Conservation (phyloP, 805 yeast species). For the Metschnikowia borealis region DNA sequence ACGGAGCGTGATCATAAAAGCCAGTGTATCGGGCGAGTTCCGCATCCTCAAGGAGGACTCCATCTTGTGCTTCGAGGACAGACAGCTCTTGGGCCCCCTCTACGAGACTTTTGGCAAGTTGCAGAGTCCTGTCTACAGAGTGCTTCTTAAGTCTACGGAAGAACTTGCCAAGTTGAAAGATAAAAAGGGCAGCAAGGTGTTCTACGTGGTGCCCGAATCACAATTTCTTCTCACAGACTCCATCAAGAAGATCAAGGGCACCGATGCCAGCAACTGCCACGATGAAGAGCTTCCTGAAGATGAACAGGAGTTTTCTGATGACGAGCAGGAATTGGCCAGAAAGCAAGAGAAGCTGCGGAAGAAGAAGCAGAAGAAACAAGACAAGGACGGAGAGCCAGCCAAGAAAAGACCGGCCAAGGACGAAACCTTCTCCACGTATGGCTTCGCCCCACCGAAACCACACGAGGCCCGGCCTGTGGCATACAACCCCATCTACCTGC, state of each 20-base stretch:
- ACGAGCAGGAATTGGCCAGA: slow-evolving; percentile 75
- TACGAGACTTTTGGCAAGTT: slow-evolving; percentile 90
- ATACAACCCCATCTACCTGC: slow-evolving; percentile 2
- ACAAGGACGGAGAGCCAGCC: slow-evolving; percentile 6
- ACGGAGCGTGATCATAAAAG: slow-evolving; percentile 65
- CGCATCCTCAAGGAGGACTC: slow-evolving; percentile 78
- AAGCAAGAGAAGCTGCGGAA: slow-evolving; percentile 59
- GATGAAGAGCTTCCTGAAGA: slow-evolving; percentile 93
- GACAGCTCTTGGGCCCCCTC: slow-evolving; percentile 67
- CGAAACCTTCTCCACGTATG: slow-evolving; percentile 18
- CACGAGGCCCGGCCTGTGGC: neutral
- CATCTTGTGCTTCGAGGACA: slow-evolving; percentile 70
- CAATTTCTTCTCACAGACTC: slow-evolving; percentile 73
- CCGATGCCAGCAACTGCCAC: slow-evolving; percentile 91
- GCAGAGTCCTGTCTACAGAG: slow-evolving; percentile 75
- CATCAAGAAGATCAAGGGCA: slow-evolving; percentile 70
- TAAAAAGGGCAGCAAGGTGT: slow-evolving; percentile 55
- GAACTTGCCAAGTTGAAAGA: slow-evolving; percentile 45
- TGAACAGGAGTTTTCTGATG: slow-evolving; percentile 94
- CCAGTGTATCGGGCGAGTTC: slow-evolving; percentile 76
- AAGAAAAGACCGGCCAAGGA: slow-evolving; percentile 19
- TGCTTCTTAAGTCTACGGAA: slow-evolving; percentile 55
- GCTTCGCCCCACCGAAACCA: slow-evolving; percentile 11
- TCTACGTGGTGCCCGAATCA: slow-evolving; percentile 76
- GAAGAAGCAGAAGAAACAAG: slow-evolving; percentile 44